Evolutionary conservation across 176 grass and related monocot species (phyloP), one percentile per base, ranked within the genome.

Genomic region (Musa acuminata): DNA sequence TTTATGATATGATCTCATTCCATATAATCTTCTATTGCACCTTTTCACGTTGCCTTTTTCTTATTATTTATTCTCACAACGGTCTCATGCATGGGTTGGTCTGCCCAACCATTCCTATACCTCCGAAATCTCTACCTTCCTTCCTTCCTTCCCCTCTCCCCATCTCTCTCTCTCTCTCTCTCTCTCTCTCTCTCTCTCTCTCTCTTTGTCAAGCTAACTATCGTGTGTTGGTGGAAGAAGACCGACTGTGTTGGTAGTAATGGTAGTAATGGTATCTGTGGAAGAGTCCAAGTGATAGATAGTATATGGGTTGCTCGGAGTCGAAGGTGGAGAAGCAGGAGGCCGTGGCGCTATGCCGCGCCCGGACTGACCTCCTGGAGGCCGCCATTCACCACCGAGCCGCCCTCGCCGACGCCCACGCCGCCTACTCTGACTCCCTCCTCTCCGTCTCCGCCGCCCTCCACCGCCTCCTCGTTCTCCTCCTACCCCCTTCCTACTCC

Each of bases 281-380:
- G 4, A 35, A 5, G 3, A 35, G 29, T 35, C 3, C 29, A 35
- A 35, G 29, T 5, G 29, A 35, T 35, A 35, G 29, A 5, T 48
- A 70, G 19, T 51, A 19, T 19, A 98, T 99, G 95, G 95, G 95
- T 9, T 99, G 95, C 84, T 83, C 88, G 50, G 82, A 72, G 17
- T 99, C 95, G 55, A 99, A 99, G 86, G 84, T 99, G 8, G 82
- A 94, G 62, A 70, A 85, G 58, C 88, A 99, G 81, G 80, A 90
- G 74, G 80, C 90, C 8, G 90, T 99, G 16, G 86, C 80, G 59
- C 84, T 89, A 0, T 99, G 95, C 82, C 90, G 88, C 25, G 80
- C 73, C 70, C 88, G 95, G 58, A 75, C 78, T 26, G 90, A 87
- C 52, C 88, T 99, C 16, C 80, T 99, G n/a, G 79, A 80, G 50